Conservation (phyloP, 2,329 filamentous ascomycete species). For the Trichoderma sp. region DNA sequence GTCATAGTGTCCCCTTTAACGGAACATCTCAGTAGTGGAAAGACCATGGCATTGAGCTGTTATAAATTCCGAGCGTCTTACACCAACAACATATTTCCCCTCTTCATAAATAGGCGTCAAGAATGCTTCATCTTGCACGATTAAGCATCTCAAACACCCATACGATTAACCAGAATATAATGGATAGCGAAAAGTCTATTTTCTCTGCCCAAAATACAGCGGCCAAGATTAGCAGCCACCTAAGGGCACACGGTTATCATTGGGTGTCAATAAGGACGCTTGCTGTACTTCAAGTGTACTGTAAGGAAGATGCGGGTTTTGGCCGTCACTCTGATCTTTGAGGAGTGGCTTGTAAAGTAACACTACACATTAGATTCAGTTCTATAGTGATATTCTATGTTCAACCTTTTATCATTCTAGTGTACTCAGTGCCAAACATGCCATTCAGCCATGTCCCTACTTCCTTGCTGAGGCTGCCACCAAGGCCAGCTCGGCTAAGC, state of each 20-base stretch:
- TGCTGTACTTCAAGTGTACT: neutral
- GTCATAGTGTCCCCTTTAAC: too few species aligned
- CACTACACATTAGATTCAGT: neutral
- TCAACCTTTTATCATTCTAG: constrained; percentile 22
- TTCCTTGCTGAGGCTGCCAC: constrained; percentile 23
- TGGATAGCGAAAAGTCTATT: neutral
- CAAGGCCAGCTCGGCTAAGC: constrained; percentile 28
- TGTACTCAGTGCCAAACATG: constrained; percentile 30
- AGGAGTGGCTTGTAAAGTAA: neutral
- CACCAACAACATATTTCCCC: too few species aligned
- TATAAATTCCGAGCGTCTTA: too few species aligned
- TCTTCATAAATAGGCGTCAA: too few species aligned
- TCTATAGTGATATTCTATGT: neutral
- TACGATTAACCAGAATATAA: too few species aligned
- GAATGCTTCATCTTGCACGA: too few species aligned
- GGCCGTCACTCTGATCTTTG: neutral
- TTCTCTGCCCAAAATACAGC: neutral
- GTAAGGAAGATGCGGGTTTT: neutral
- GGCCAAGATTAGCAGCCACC: neutral
- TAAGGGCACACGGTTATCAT: neutral
- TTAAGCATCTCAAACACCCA: too few species aligned
- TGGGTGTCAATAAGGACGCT: neutral
- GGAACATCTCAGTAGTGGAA: too few species aligned
- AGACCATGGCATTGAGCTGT: too few species aligned
- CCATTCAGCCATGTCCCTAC: constrained; percentile 33